phyloP scores from a whole-genome alignment of 257 asterid genomes.

The Nemophila menziesii region DNA sequence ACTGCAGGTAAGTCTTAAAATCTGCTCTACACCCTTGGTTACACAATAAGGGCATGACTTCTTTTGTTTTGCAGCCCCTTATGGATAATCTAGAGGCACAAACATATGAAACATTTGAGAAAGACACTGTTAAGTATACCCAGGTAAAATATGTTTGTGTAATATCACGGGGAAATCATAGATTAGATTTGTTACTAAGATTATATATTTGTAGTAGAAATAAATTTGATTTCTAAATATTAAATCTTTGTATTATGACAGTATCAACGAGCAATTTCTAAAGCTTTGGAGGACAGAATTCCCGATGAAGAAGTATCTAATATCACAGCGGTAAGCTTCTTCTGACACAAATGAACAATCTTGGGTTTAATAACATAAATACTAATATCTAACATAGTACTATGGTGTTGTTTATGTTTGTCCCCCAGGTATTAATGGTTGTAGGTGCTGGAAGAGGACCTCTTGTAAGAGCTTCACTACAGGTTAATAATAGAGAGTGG shows the following conservation, averaged over 20 bases:
- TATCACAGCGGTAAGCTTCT: constrained; percentile 57
- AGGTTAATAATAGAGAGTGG: constrained; percentile 35
- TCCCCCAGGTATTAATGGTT: constrained; percentile 81
- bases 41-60: background rate
- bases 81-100: constrained; percentile 99
- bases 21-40: constrained; percentile 5
- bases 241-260: constrained; percentile 25
- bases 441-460: constrained; percentile 99
- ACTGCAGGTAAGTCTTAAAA: constrained; percentile 51
- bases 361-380: background rate
- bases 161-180: too few species aligned
- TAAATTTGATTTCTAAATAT: too few species aligned
- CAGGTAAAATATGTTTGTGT: constrained; percentile 38
- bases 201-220: background rate
- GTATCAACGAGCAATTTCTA: constrained; percentile 92
- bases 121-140: constrained; percentile 73
- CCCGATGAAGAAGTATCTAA: constrained; percentile 71
- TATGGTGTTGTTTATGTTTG: constrained; percentile 9
- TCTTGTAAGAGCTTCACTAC: constrained; percentile 92
- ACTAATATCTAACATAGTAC: background rate
- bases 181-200: too few species aligned
- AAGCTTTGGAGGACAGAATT: constrained; percentile 84
- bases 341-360: background rate
- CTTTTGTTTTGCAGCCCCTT: constrained; percentile 64
- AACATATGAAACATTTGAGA: constrained; percentile 94